phyloP scores from a whole-genome alignment of 306 rosid species.

The Calophaca sinica region DNA sequence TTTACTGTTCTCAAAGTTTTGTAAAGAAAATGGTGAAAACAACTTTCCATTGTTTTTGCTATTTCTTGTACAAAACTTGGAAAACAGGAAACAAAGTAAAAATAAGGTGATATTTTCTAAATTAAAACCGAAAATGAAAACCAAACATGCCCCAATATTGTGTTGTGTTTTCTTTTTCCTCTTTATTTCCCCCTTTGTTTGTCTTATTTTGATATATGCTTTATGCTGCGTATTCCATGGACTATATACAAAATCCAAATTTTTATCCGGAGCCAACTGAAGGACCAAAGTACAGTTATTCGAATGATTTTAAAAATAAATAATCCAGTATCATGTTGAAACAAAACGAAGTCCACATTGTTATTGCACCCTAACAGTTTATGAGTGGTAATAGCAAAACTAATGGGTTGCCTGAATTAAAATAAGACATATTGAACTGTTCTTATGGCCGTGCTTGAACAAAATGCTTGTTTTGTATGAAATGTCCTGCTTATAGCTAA shows the following conservation, averaged over 20 bases:
- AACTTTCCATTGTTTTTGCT: background rate
- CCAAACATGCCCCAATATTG: background rate
- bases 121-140: too few relatives aligned
- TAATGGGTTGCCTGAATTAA: too few relatives aligned
- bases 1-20: background rate
- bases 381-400: too few relatives aligned
- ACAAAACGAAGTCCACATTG: too few relatives aligned
- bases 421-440: too few relatives aligned
- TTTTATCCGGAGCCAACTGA: background rate
- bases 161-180: conserved; percentile 2
- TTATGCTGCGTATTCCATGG: background rate
- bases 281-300: background rate
- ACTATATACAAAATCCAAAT: background rate
- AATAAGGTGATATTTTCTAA: background rate
- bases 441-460: too few relatives aligned
- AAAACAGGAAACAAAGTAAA: background rate
- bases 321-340: too few relatives aligned
- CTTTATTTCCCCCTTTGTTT: background rate
- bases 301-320: conserved; percentile 17
- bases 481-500: too few relatives aligned
- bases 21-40: background rate
- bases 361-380: too few relatives aligned
- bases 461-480: too few relatives aligned
- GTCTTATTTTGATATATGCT: background rate
- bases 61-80: background rate